These are phyloP conservation scores for Ogataea thermomethanolica DNA, from an alignment of 805 yeast genomes.

Conservation along the genomic window DNA sequence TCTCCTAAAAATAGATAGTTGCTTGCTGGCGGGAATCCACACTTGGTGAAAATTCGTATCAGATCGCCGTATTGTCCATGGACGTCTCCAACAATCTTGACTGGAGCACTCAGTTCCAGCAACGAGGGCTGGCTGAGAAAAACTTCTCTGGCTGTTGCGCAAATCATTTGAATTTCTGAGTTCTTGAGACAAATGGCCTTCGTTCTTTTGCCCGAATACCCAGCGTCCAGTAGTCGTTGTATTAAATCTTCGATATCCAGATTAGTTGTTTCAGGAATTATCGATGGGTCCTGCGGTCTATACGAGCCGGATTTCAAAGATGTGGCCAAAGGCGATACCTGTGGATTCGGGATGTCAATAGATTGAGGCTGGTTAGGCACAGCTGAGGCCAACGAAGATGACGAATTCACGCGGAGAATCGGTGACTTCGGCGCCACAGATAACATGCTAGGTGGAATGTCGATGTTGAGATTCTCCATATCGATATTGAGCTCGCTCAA, in stretches of 20 bases:
- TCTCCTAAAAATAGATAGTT: conserved; percentile 93
- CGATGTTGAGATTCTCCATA: conserved; percentile 18
- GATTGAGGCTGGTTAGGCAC: conserved; percentile 7
- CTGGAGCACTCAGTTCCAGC: conserved; percentile 82
- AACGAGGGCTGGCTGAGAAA: conserved; percentile 88
- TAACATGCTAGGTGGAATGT: conserved; percentile 34
- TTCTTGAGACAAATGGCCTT: conserved; percentile 84
- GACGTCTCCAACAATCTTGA: conserved; percentile 87
- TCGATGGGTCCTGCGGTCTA: background rate
- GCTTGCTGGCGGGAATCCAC: conserved; percentile 95
- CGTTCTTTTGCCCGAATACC: conserved; percentile 91
- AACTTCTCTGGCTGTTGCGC: conserved; percentile 84
- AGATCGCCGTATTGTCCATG: conserved; percentile 96
- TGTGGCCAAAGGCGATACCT: conserved; percentile 9
- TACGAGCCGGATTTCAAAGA: conserved; percentile 8
- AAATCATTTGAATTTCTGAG: conserved; percentile 82
- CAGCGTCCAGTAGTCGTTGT: conserved; percentile 90
- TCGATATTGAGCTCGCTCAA: conserved; percentile 19
- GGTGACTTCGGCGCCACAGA: conserved; percentile 33
- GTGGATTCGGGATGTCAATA: conserved; percentile 8
- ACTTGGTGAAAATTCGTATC: conserved; percentile 84
- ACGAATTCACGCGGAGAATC: conserved; percentile 31
- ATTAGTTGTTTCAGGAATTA: conserved; percentile 10
- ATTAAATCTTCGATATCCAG: conserved; percentile 73
- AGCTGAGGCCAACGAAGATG: conserved; percentile 25